A percentile compares a stretch with the other conserved stretches of the same genome.
These are phyloP conservation scores for Taxillus chinensis DNA, from an alignment of 164 flowering plant species.

Conservation along the genomic window DNA sequence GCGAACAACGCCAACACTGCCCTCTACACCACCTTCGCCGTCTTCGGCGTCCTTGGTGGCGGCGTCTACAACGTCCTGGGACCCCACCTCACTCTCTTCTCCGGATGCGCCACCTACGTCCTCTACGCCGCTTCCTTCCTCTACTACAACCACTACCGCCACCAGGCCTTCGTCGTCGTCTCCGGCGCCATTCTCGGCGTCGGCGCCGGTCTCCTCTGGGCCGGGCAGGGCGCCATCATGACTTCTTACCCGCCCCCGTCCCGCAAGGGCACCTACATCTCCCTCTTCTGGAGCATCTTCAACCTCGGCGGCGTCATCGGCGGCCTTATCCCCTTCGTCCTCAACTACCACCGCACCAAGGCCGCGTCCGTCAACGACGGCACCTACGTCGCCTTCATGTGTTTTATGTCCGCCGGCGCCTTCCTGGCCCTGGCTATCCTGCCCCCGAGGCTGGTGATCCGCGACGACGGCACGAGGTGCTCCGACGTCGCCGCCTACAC, in stretches of 20 bases:
- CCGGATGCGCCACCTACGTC: slow-evolving; percentile 70
- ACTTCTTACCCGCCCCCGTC: slow-evolving; percentile 70
- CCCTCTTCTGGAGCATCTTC: slow-evolving; percentile 84
- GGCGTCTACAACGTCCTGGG: slow-evolving; percentile 81
- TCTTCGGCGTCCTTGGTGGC: slow-evolving; percentile 83
- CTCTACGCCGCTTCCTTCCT: slow-evolving; percentile 80
- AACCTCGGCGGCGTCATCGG: slow-evolving; percentile 96
- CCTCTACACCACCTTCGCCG: slow-evolving; percentile 78
- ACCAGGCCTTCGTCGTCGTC: slow-evolving; percentile 54
- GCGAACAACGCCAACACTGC: slow-evolving; percentile 92
- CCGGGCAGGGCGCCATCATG: slow-evolving; percentile 90
- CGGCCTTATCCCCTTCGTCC: slow-evolving; percentile 69
- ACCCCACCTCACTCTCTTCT: slow-evolving; percentile 54
- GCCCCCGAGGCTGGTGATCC: slow-evolving; percentile 52
- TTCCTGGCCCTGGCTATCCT: slow-evolving; percentile 53
- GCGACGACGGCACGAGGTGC: slow-evolving; percentile 51
- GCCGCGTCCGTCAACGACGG: slow-evolving; percentile 73
- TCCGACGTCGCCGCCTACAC: slow-evolving; percentile 49
- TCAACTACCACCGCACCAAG: slow-evolving; percentile 47
- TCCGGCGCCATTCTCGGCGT: slow-evolving; percentile 79
- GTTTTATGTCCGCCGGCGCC: slow-evolving; percentile 64
- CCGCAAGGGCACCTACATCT: slow-evolving; percentile 70
- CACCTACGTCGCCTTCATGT: slow-evolving; percentile 85
- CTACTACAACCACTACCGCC: slow-evolving; percentile 61
- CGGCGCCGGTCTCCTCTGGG: slow-evolving; percentile 94